Conservation (phyloP, 805 yeast species). For the Yueomyces sp. region DNA sequence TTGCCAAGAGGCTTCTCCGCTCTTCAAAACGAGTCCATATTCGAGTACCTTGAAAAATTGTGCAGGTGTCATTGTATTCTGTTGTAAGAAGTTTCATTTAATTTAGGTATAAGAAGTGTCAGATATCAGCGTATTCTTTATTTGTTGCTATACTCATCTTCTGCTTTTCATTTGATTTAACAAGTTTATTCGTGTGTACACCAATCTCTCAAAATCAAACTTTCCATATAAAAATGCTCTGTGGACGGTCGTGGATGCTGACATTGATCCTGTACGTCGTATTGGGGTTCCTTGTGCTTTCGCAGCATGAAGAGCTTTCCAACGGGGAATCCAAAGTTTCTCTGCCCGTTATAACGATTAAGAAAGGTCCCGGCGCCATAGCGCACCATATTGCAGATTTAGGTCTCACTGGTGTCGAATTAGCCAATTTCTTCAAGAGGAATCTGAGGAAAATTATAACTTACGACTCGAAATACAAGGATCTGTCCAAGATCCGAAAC, state of each 20-base stretch:
- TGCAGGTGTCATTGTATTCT: no score
- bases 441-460: constrained; percentile 3
- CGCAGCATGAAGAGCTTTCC: not conserved
- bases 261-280: not conserved
- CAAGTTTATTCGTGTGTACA: no score
- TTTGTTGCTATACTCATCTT: no score
- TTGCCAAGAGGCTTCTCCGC: no score
- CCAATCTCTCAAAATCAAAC: no score
- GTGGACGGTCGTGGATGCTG: not conserved
- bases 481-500: not conserved
- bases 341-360: not conserved
- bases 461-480: not conserved
- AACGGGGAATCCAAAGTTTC: not conserved
- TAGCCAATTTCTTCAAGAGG: constrained; percentile 6
- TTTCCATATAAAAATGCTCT: not conserved
- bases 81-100: no score
- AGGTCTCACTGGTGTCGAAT: constrained; percentile 8
- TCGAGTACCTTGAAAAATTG: no score
- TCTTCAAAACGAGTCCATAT: no score
- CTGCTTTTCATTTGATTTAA: no score
- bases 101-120: no score
- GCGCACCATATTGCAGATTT: constrained; percentile 1
- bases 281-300: not conserved
- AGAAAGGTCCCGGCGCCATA: not conserved
- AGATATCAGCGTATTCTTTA: no score